Evolutionary conservation across 2,329 filamentous ascomycete species (phyloP).

Genomic region (Verticillium klebahnii): DNA sequence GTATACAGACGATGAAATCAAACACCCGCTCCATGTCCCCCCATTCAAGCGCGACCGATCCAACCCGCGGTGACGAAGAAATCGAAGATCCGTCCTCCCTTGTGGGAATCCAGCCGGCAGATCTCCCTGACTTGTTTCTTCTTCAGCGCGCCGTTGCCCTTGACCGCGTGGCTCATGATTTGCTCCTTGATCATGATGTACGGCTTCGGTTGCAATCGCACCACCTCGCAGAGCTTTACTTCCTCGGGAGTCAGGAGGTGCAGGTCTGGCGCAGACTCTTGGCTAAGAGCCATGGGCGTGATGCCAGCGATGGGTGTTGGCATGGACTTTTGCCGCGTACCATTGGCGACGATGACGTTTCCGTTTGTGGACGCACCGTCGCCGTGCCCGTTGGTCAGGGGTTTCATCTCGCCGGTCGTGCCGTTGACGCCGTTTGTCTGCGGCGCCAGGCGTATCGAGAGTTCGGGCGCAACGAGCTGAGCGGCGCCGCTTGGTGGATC

Average conservation of each 20-base stretch:
- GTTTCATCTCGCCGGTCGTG: slow-evolving; percentile 47
- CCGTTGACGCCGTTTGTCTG: slow-evolving; percentile 21
- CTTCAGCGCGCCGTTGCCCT: slow-evolving; percentile 81
- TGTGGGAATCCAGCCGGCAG: slow-evolving; percentile 76
- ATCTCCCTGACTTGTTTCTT: slow-evolving; percentile 92
- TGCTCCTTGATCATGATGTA: slow-evolving; percentile 94
- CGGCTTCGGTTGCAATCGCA: slow-evolving; percentile 86
- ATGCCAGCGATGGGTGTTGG: slow-evolving; percentile 56
- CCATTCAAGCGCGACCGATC: slow-evolving; percentile 71
- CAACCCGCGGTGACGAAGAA: slow-evolving; percentile 92
- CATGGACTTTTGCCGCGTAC: slow-evolving; percentile 45
- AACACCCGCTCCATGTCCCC: background rate
- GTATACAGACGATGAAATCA: background rate
- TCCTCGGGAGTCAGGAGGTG: slow-evolving; percentile 85
- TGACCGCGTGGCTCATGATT: slow-evolving; percentile 84
- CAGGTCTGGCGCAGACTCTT: slow-evolving; percentile 74
- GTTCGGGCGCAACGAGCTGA: slow-evolving; percentile 71
- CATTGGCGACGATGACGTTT: slow-evolving; percentile 31
- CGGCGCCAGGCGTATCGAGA: slow-evolving; percentile 55
- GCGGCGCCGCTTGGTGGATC: slow-evolving; percentile 73
- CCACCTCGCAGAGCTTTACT: slow-evolving; percentile 75
- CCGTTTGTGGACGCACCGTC: slow-evolving; percentile 40
- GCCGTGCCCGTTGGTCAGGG: slow-evolving; percentile 47
- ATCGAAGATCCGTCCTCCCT: slow-evolving; percentile 83
- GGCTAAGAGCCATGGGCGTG: slow-evolving; percentile 61